These are phyloP conservation scores for Pyrrhoderma lamaoense DNA, from an alignment of 1,284 basidiomycete species.

Conservation along the genomic window DNA sequence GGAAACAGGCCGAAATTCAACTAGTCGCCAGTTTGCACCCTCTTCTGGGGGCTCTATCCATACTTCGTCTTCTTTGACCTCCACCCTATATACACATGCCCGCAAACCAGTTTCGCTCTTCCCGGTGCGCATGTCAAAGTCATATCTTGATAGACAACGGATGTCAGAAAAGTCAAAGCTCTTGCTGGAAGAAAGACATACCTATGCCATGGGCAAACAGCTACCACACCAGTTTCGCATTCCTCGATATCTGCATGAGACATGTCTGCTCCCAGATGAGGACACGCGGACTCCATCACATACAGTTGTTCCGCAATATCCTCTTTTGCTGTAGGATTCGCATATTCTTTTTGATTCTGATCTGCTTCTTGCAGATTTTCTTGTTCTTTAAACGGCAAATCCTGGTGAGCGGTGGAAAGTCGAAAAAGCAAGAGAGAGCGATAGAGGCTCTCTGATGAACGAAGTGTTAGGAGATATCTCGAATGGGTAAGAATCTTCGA, in stretches of 20 bases:
- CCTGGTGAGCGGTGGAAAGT: constrained; percentile 27
- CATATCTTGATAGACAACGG: constrained; percentile 42
- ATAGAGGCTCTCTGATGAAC: constrained; percentile 56
- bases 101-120: constrained; percentile 70
- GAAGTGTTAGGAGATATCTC: constrained; percentile 60
- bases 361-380: constrained; percentile 9
- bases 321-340: constrained; percentile 5
- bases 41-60: constrained; percentile 59
- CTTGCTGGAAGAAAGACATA: constrained; percentile 33
- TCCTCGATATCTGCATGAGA: constrained; percentile 77
- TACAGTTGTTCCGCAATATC: constrained; percentile 50
- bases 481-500: constrained; percentile 51
- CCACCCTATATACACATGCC: constrained; percentile 72
- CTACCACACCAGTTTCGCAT: constrained; percentile 48
- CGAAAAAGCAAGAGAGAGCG: constrained; percentile 70
- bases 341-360: not conserved
- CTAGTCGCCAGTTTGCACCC: constrained; percentile 57
- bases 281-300: constrained; percentile 81
- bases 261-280: constrained; percentile 79
- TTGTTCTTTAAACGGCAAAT: not conserved
- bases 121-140: constrained; percentile 65
- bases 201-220: constrained; percentile 84
- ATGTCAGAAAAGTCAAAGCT: constrained; percentile 20
- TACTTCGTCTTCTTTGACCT: constrained; percentile 48
- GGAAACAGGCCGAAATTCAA: constrained; percentile 74